Percentiles rank a stretch among this genome's conserved stretches.
These are phyloP conservation scores for Spinellus fusiger DNA, from an alignment of 192 early-diverging fungal species.

Conservation along the genomic window DNA sequence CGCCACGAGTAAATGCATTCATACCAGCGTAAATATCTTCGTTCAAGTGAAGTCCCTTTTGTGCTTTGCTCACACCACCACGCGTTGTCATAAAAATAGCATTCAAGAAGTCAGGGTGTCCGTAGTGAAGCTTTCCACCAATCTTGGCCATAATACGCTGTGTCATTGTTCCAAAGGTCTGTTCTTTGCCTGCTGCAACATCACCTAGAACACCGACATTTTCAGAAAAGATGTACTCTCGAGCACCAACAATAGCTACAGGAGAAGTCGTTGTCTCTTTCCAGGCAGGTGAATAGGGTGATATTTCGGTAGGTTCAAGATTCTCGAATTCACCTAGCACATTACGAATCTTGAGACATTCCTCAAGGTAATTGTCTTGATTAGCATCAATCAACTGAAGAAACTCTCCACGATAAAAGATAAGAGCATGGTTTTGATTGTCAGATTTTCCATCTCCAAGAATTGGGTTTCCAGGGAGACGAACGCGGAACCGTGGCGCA, in stretches of 20 bases:
- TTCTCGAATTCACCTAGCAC: constrained; percentile 83
- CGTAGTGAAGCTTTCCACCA: constrained; percentile 75
- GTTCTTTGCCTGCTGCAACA: constrained; percentile 87
- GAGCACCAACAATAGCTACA: constrained; percentile 81
- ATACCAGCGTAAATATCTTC: constrained; percentile 94
- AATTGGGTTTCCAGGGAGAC: constrained; percentile 79
- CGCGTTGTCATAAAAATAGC: constrained; percentile 83
- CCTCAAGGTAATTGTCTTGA: constrained; percentile 91
- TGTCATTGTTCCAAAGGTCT: constrained; percentile 79
- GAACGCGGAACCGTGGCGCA: constrained; percentile 70
- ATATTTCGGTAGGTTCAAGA: constrained; percentile 55
- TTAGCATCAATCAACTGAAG: constrained; percentile 85
- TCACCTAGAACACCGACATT: constrained; percentile 80
- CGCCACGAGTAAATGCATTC: constrained; percentile 80
- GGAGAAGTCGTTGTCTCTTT: constrained; percentile 46
- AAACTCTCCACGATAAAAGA: constrained; percentile 84
- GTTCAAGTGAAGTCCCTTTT: constrained; percentile 85
- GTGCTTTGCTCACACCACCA: constrained; percentile 83
- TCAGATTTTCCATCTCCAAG: constrained; percentile 90
- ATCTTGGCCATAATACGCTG: constrained; percentile 84
- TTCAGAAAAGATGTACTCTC: constrained; percentile 84
- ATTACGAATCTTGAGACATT: constrained; percentile 82
- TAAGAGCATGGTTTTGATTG: constrained; percentile 84
- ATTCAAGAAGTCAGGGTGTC: constrained; percentile 88
- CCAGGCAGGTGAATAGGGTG: constrained; percentile 58